Conservation (phyloP, 108 stramenopile genomes). For the Cyclotella sp. region DNA sequence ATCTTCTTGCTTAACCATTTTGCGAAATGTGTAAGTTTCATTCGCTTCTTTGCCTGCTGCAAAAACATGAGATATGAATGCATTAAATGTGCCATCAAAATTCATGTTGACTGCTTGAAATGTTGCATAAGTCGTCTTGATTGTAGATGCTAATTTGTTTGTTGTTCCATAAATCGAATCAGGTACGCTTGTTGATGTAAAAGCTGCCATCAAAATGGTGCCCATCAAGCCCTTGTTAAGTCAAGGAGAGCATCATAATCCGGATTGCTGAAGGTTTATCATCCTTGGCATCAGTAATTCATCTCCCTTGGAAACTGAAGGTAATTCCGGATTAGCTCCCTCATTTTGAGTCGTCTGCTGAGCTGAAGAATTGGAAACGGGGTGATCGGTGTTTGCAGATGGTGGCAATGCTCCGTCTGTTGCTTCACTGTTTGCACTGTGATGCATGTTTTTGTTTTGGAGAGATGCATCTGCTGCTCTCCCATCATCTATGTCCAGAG, state of each 20-base stretch:
- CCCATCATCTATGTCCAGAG: too few species aligned
- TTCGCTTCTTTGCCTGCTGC: slow-evolving; percentile 9
- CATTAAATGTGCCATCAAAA: slow-evolving; percentile 2
- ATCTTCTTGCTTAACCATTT: slow-evolving; percentile 23
- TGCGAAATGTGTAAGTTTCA: slow-evolving; percentile 4
- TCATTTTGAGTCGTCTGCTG: too few species aligned
- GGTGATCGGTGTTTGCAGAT: too few species aligned
- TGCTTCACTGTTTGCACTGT: too few species aligned
- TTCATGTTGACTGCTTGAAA: background rate
- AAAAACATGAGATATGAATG: background rate
- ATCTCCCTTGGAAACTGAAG: too few species aligned
- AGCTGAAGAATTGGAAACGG: too few species aligned
- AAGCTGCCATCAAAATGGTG: background rate
- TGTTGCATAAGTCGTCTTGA: background rate
- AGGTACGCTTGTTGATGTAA: background rate
- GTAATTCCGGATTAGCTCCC: too few species aligned
- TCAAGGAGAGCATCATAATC: background rate
- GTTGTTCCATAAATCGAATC: background rate
- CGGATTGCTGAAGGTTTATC: slow-evolving; percentile 6
- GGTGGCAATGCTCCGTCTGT: too few species aligned
- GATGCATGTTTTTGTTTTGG: too few species aligned
- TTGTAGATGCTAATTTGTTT: background rate
- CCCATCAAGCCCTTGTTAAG: background rate
- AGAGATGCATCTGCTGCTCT: too few species aligned
- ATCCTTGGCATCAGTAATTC: background rate